Evolutionary conservation across 169 alveolate species (phyloP).

Genomic region (Plasmodium cynomolgi): DNA sequence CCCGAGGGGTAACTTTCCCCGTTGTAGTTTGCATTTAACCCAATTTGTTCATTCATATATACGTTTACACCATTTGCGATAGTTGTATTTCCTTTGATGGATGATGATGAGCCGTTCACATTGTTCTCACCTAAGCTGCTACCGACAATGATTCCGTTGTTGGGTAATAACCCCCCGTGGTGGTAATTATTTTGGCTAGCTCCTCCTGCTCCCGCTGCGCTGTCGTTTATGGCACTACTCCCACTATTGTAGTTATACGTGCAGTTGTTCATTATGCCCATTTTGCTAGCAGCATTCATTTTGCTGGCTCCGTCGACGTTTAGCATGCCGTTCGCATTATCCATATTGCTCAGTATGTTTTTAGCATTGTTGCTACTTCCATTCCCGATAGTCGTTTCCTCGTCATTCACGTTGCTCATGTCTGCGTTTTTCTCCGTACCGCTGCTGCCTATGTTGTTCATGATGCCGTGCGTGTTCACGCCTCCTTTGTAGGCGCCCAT

Average conservation of each 20-base stretch:
- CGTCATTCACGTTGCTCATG: not conserved
- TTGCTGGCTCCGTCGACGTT: not conserved
- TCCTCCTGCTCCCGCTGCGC: not conserved
- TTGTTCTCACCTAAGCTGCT: not conserved
- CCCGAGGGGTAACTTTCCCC: not conserved
- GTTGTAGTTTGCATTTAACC: not conserved
- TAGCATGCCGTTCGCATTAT: not conserved
- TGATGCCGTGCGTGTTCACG: not conserved
- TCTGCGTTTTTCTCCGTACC: not conserved
- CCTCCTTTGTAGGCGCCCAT: conserved; percentile 1
- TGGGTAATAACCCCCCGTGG: not conserved
- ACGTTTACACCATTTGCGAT: not conserved
- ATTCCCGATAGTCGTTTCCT: not conserved
- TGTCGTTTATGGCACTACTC: not conserved
- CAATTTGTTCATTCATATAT: not conserved
- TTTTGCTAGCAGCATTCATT: not conserved
- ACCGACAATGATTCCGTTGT: not conserved
- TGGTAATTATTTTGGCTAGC: not conserved
- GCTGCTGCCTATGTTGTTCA: not conserved
- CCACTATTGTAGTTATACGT: not conserved
- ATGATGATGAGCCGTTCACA: not conserved
- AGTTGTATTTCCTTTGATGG: not conserved
- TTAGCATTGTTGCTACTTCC: not conserved
- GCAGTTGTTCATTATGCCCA: not conserved
- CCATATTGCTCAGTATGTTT: not conserved